Percentiles rank a stretch among this genome's conserved stretches.
These are phyloP conservation scores for Aspergillus sp. DNA, from an alignment of 2,329 filamentous ascomycete genomes.

Conservation along the genomic window DNA sequence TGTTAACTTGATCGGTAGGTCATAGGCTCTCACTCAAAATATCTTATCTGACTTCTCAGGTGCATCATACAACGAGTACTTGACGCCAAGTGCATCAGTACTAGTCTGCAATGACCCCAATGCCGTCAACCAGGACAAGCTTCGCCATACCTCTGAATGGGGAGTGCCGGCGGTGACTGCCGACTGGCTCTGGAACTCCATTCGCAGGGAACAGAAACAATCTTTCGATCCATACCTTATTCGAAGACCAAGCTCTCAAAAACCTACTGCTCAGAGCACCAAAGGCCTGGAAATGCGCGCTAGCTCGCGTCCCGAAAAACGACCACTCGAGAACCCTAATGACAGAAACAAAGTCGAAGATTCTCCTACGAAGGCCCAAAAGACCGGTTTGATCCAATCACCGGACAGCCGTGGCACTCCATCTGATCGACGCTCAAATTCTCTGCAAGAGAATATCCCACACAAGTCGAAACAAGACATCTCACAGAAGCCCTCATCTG, in stretches of 20 bases:
- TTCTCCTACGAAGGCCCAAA: neutral
- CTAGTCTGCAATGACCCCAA: constrained; percentile 66
- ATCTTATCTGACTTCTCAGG: constrained; percentile 46
- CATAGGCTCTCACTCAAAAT: neutral
- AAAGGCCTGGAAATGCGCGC: constrained; percentile 19
- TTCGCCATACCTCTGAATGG: constrained; percentile 72
- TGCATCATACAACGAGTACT: constrained; percentile 74
- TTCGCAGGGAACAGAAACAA: constrained; percentile 54
- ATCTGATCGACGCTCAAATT: neutral
- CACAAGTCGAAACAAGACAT: neutral
- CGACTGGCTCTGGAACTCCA: constrained; percentile 83
- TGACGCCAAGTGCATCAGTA: constrained; percentile 70
- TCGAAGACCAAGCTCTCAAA: constrained; percentile 23
- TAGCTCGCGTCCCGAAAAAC: constrained; percentile 21
- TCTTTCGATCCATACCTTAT: constrained; percentile 49
- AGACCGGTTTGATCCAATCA: neutral
- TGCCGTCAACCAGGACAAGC: constrained; percentile 66
- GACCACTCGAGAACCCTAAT: constrained; percentile 1
- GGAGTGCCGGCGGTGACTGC: constrained; percentile 76
- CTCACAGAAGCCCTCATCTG: neutral
- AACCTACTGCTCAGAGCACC: constrained; percentile 20
- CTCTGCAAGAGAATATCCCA: constrained; percentile 4
- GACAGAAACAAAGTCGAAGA: neutral
- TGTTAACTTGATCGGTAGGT: constrained; percentile 66
- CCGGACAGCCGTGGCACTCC: neutral